Evolutionary conservation across 169 alveolate species (phyloP).

Genomic region (Eimeria necatrix): DNA sequence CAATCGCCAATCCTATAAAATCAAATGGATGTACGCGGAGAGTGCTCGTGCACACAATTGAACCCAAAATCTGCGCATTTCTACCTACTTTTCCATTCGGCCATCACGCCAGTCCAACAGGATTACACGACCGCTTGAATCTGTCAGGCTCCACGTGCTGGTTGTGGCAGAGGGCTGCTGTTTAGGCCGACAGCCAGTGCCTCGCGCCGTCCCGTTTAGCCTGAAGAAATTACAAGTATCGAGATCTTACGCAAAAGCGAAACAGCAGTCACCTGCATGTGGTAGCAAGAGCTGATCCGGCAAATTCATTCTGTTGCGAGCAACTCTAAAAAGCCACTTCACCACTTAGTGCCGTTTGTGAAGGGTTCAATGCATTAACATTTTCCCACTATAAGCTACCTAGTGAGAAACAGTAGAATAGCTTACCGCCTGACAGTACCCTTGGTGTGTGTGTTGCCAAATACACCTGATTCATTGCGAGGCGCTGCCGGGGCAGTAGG

Average conservation of each 20-base stretch:
- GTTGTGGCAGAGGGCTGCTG: slow-evolving; percentile 74
- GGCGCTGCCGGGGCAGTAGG: slow-evolving; percentile 7
- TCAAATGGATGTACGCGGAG: neutral
- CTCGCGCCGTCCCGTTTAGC: slow-evolving; percentile 77
- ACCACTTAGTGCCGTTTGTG: neutral
- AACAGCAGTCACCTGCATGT: neutral
- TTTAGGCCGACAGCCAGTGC: slow-evolving; percentile 72
- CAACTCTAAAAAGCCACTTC: neutral
- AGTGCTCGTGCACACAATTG: neutral
- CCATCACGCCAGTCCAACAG: slow-evolving; percentile 76
- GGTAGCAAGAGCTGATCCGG: neutral
- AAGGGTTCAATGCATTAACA: neutral
- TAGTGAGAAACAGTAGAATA: neutral
- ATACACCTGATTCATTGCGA: slow-evolving; percentile 54
- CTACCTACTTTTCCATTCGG: slow-evolving; percentile 69
- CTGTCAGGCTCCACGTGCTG: slow-evolving; percentile 78
- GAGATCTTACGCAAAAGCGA: neutral
- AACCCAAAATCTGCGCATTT: neutral
- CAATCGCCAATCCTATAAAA: no score
- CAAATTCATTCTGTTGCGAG: neutral
- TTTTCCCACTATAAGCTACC: neutral
- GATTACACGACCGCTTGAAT: slow-evolving; percentile 76
- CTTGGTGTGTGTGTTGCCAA: slow-evolving; percentile 68
- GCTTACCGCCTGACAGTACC: slow-evolving; percentile 70
- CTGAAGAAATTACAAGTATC: neutral